phyloP scores from a whole-genome alignment of 2,329 filamentous ascomycete genomes.

The Diaporthe nobilis region DNA sequence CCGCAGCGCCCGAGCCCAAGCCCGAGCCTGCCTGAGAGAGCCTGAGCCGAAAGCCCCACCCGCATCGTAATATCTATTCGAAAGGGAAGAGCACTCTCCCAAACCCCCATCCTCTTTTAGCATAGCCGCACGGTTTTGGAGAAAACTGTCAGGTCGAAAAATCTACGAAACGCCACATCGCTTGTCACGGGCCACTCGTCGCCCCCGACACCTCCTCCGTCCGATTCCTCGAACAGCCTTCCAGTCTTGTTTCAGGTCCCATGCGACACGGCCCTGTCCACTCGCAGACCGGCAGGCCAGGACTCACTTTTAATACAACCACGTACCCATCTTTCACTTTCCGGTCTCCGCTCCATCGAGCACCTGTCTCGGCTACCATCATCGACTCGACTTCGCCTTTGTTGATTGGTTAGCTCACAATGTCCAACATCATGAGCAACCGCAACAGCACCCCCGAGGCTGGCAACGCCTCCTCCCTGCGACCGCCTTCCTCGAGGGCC shows the following conservation, averaged over 20 bases:
- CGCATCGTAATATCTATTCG: conserved; percentile 42
- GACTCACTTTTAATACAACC: conserved; percentile 43
- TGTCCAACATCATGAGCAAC: conserved; percentile 83
- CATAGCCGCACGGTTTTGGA: conserved; percentile 24
- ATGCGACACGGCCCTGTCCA: conserved; percentile 45
- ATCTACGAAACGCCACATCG: conserved; percentile 54
- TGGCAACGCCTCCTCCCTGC: conserved; percentile 83
- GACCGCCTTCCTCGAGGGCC: conserved; percentile 84
- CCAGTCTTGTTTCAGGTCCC: conserved; percentile 55
- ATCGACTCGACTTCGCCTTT: conserved; percentile 34
- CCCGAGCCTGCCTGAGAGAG: background rate
- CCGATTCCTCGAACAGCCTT: conserved; percentile 49
- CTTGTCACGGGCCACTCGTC: conserved; percentile 53
- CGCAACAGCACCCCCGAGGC: conserved; percentile 98
- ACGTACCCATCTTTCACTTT: conserved; percentile 41
- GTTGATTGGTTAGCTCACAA: conserved; percentile 59
- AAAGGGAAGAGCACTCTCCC: conserved; percentile 1
- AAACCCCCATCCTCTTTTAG: conserved; percentile 26
- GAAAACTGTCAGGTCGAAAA: conserved; percentile 41
- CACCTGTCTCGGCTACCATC: conserved; percentile 40
- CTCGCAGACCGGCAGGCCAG: conserved; percentile 40
- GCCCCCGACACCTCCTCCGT: conserved; percentile 42
- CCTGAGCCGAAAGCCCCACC: conserved; percentile 30
- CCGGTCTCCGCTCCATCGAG: conserved; percentile 38
- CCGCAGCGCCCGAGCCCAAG: background rate